Evolutionary conservation across 257 asterid species (phyloP).

Genomic region (Ilex aquifolium): DNA sequence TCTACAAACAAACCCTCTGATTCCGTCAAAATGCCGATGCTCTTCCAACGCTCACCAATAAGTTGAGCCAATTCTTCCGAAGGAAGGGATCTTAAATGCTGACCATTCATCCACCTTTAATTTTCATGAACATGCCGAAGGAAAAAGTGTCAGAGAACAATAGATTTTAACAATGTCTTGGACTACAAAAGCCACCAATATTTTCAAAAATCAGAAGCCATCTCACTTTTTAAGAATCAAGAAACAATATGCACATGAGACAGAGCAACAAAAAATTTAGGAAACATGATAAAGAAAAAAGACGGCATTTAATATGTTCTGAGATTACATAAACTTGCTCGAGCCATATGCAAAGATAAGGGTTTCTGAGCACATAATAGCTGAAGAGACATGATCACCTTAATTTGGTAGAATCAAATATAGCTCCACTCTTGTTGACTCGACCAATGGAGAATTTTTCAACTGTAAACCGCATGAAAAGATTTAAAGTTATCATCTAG

Average conservation of each 20-base stretch:
- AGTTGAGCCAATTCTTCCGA: slow-evolving; percentile 44
- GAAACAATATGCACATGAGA: slow-evolving; percentile 1
- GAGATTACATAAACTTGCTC: slow-evolving; percentile 4
- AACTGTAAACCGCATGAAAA: slow-evolving; percentile 46
- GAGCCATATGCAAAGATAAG: slow-evolving; percentile 5
- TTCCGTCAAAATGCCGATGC: slow-evolving; percentile 46
- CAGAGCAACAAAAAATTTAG: background rate
- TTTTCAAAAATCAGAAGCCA: too few relatives aligned
- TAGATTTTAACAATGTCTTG: slow-evolving; percentile 10
- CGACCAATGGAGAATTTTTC: slow-evolving; percentile 85
- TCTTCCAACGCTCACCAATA: slow-evolving; percentile 78
- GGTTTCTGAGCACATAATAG: slow-evolving; percentile 2
- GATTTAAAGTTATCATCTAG: background rate
- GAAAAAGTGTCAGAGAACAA: slow-evolving; percentile 14
- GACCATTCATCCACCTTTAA: slow-evolving; percentile 97
- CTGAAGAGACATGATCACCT: slow-evolving; percentile 40
- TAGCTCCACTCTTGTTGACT: slow-evolving; percentile 88
- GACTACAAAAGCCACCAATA: too few relatives aligned
- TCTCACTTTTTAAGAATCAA: slow-evolving; percentile 4
- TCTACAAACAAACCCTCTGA: slow-evolving; percentile 68
- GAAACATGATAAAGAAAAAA: background rate
- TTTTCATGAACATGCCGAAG: slow-evolving; percentile 20
- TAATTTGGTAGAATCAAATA: slow-evolving; percentile 78
- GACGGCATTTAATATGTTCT: slow-evolving; percentile 8
- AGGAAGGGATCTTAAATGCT: slow-evolving; percentile 79